phyloP scores from a whole-genome alignment of 495 filamentous ascomycete species.

The Aspergillus diversus region DNA sequence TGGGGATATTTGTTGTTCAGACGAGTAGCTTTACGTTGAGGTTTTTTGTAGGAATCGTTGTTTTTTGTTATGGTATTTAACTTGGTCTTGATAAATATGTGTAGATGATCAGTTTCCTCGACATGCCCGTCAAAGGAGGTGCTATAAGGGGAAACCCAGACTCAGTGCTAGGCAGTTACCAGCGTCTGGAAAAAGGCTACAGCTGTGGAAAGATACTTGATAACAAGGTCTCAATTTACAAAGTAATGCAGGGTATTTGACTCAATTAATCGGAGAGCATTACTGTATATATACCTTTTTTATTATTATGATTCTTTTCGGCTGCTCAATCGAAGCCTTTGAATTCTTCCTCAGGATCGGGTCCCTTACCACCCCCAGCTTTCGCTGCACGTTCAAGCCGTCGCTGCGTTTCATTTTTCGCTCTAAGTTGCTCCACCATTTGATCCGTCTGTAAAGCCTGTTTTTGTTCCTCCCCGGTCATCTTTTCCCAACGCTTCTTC shows the following conservation, averaged over 20 bases:
- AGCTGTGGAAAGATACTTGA: too few relatives aligned
- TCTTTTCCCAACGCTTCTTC: conserved; percentile 64
- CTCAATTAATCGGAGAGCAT: background rate
- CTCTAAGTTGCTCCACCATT: conserved; percentile 73
- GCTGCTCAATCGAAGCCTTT: conserved; percentile 46
- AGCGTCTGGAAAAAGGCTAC: too few relatives aligned
- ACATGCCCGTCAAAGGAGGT: too few relatives aligned
- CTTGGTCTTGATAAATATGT: too few relatives aligned
- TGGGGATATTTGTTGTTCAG: too few relatives aligned
- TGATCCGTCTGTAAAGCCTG: conserved; percentile 71
- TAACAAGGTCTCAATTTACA: too few relatives aligned
- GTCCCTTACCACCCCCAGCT: conserved; percentile 14
- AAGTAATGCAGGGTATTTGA: conserved; percentile 5
- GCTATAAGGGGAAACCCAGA: too few relatives aligned
- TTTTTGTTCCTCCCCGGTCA: conserved; percentile 74
- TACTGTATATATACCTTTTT: background rate
- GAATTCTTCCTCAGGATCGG: conserved; percentile 42
- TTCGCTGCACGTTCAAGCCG: conserved; percentile 28
- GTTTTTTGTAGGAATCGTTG: too few relatives aligned
- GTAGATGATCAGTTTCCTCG: too few relatives aligned
- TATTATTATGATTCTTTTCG: background rate
- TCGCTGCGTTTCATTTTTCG: conserved; percentile 51
- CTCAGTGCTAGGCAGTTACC: too few relatives aligned
- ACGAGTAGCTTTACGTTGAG: too few relatives aligned
- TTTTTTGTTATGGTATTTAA: too few relatives aligned